These are phyloP conservation scores for Phytophthora sansomeana DNA, from an alignment of 352 stramenopile genomes.

Conservation along the genomic window DNA sequence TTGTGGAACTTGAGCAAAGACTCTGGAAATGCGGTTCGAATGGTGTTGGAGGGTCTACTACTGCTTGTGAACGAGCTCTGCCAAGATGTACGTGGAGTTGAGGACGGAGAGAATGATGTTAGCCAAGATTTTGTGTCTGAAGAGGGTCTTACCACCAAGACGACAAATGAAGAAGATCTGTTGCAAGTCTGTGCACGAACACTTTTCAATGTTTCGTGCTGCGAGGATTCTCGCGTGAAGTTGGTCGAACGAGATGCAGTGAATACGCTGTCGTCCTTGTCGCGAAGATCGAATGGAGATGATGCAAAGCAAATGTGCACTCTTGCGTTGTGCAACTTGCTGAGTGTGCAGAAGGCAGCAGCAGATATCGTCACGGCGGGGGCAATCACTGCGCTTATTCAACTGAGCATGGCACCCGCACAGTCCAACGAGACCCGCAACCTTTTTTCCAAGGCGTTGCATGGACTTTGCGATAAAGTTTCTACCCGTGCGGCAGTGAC, in stretches of 20 bases:
- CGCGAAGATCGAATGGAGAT: constrained; percentile 35
- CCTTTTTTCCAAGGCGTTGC: constrained; percentile 72
- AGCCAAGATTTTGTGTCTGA: neutral
- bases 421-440: constrained; percentile 60
- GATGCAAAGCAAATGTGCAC: constrained; percentile 84
- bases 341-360: constrained; percentile 77
- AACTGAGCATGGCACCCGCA: constrained; percentile 59
- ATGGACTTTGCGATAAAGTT: constrained; percentile 69
- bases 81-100: constrained; percentile 28
- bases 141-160: neutral
- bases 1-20: constrained; percentile 85
- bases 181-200: constrained; percentile 61
- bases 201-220: constrained; percentile 80
- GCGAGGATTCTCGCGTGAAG: constrained; percentile 68
- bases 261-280: constrained; percentile 58
- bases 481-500: constrained; percentile 58
- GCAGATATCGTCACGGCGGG: constrained; percentile 73
- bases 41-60: constrained; percentile 81
- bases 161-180: constrained; percentile 33
- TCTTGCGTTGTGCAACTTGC: constrained; percentile 76
- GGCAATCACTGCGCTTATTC: constrained; percentile 69
- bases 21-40: constrained; percentile 60
- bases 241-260: constrained; percentile 78
- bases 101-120: neutral
- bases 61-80: constrained; percentile 68